Percentiles rank a stretch among this genome's conserved stretches.
Conservation (phyloP, 2,329 filamentous ascomycete genomes). For the Hymenoscyphus fraxineus region DNA sequence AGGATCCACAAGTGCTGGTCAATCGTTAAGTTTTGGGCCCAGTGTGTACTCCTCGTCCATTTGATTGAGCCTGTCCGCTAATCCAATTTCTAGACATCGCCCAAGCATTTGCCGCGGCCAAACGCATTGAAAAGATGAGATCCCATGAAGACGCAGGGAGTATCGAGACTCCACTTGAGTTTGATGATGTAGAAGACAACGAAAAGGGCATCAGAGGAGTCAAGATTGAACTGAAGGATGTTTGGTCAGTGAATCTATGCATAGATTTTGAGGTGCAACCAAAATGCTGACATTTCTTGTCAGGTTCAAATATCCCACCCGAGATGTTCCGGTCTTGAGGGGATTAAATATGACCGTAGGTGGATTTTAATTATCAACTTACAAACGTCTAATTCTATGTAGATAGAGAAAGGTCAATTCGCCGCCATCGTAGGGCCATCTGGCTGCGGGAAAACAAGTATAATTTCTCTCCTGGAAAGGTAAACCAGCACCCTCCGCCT, state of each 20-base stretch:
- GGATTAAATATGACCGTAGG: slow-evolving; percentile 44
- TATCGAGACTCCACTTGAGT: neutral
- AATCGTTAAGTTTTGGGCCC: slow-evolving; percentile 48
- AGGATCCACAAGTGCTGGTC: slow-evolving; percentile 49
- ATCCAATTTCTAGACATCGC: slow-evolving; percentile 41
- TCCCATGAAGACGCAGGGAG: neutral
- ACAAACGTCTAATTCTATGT: neutral
- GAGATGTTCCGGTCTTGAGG: slow-evolving; percentile 51
- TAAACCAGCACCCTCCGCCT: slow-evolving; percentile 3
- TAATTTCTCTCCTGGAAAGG: slow-evolving; percentile 61
- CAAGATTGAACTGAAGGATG: slow-evolving; percentile 39
- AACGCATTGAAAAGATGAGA: slow-evolving; percentile 50
- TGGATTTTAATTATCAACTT: slow-evolving; percentile 37
- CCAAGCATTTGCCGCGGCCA: slow-evolving; percentile 53
- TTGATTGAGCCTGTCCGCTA: slow-evolving; percentile 9
- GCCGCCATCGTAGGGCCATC: slow-evolving; percentile 65
- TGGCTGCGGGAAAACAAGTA: slow-evolving; percentile 65
- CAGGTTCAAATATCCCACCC: slow-evolving; percentile 53
- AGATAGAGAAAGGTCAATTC: slow-evolving; percentile 60
- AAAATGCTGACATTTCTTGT: too few relatives aligned
- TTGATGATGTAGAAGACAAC: slow-evolving; percentile 30
- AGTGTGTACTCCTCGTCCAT: slow-evolving; percentile 22
- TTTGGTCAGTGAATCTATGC: slow-evolving; percentile 34
- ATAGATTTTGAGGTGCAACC: too few relatives aligned
- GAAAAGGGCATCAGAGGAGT: slow-evolving; percentile 15